These are phyloP conservation scores for Apiospora aurea DNA, from an alignment of 2,329 filamentous ascomycete species.

Conservation along the genomic window DNA sequence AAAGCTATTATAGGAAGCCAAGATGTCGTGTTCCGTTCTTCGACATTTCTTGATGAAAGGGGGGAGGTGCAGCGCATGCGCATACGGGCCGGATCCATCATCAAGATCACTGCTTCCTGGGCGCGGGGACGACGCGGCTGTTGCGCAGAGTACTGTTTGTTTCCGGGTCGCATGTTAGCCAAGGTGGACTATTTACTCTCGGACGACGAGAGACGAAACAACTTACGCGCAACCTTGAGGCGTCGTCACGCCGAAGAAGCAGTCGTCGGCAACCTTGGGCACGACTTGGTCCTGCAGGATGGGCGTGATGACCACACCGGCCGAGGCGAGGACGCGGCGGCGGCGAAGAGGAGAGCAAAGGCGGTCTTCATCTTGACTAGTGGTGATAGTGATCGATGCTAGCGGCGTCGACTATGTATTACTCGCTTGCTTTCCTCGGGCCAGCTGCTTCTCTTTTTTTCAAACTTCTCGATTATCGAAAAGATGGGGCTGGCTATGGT, in stretches of 20 bases:
- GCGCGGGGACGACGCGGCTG: not conserved
- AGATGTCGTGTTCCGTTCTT: not conserved
- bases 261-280: slow-evolving; percentile 55
- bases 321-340: slow-evolving; percentile 55
- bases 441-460: not conserved
- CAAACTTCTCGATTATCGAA: not conserved
- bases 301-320: slow-evolving; percentile 63
- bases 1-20: not conserved
- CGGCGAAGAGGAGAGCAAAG: slow-evolving; percentile 49
- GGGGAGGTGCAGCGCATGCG: not conserved
- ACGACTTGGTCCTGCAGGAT: slow-evolving; percentile 60
- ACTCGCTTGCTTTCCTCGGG: slow-evolving; percentile 16
- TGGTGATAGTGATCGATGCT: not conserved
- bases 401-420: slow-evolving; percentile 1
- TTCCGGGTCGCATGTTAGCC: not conserved
- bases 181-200: too few species aligned
- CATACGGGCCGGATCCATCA: not conserved
- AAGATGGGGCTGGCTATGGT: not conserved
- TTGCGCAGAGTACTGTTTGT: not conserved
- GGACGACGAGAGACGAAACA: not conserved
- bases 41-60: not conserved
- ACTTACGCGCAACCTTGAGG: slow-evolving; percentile 65
- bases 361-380: slow-evolving; percentile 48
- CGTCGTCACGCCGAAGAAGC: slow-evolving; percentile 63
- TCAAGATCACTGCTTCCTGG: slow-evolving; percentile 1